Conservation (phyloP, 805 yeast species). For the Yarrowia hollandica region DNA sequence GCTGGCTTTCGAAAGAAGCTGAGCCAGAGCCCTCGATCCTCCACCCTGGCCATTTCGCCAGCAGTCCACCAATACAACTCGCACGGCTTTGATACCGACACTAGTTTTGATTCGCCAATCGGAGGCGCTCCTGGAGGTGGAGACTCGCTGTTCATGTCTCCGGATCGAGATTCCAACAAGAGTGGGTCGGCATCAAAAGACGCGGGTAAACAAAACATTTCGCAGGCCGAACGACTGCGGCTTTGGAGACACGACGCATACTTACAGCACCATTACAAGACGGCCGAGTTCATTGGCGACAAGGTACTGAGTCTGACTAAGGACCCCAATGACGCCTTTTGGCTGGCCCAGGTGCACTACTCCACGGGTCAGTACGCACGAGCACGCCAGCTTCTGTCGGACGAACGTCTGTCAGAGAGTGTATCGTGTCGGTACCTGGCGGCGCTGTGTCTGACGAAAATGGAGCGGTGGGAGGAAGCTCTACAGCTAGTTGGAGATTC, state of each 20-base stretch:
- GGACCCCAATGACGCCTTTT: slow-evolving; percentile 92
- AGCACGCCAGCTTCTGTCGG: slow-evolving; percentile 68
- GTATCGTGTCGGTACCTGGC: slow-evolving; percentile 79
- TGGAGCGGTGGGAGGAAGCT: slow-evolving; percentile 86
- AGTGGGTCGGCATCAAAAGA: not conserved
- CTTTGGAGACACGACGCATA: slow-evolving; percentile 93
- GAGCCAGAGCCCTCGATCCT: slow-evolving; percentile 27
- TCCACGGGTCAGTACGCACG: slow-evolving; percentile 73
- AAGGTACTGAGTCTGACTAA: slow-evolving; percentile 77
- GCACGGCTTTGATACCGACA: slow-evolving; percentile 16
- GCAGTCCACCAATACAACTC: slow-evolving; percentile 23
- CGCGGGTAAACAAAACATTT: slow-evolving; percentile 37
- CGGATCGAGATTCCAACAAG: slow-evolving; percentile 14
- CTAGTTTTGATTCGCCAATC: slow-evolving; percentile 16
- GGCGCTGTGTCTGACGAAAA: slow-evolving; percentile 64
- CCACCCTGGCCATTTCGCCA: slow-evolving; percentile 26
- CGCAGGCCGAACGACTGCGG: slow-evolving; percentile 82
- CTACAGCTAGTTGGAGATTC: slow-evolving; percentile 79
- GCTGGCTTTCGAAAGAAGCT: slow-evolving; percentile 25
- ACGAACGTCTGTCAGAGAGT: slow-evolving; percentile 53
- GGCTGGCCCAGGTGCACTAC: slow-evolving; percentile 91
- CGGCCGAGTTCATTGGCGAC: slow-evolving; percentile 91
- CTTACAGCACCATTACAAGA: slow-evolving; percentile 84
- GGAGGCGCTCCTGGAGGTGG: slow-evolving; percentile 1
- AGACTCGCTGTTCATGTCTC: slow-evolving; percentile 25